Evolutionary conservation across 805 yeast genomes (phyloP).

Genomic region (Lipomyces spencermartinsiae): DNA sequence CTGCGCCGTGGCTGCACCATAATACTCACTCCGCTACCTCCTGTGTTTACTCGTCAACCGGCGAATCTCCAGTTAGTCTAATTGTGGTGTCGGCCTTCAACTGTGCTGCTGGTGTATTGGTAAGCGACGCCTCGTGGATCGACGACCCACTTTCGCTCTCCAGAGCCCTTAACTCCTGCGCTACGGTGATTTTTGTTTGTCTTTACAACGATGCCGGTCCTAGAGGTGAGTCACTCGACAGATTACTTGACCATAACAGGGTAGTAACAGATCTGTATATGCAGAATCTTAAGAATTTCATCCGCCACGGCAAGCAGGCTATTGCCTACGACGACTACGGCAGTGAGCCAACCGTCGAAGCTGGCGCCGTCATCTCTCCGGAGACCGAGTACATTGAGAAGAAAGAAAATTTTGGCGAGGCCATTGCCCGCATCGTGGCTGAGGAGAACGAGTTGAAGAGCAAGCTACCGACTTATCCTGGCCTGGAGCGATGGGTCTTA

Average conservation of each 20-base stretch:
- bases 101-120: not conserved
- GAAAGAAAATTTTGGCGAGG: slow-evolving; percentile 46
- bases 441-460: slow-evolving; percentile 47
- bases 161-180: not conserved
- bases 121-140: not conserved
- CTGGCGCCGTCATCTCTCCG: slow-evolving; percentile 10
- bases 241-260: not conserved
- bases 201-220: slow-evolving; percentile 23
- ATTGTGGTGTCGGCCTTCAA: too few species aligned
- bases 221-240: slow-evolving; percentile 18
- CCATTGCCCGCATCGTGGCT: slow-evolving; percentile 50
- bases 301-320: slow-evolving; percentile 70
- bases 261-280: not conserved
- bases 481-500: slow-evolving; percentile 48
- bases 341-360: slow-evolving; percentile 7
- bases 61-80: not conserved
- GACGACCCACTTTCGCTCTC: not conserved
- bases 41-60: not conserved
- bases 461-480: slow-evolving; percentile 49
- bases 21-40: not conserved
- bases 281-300: slow-evolving; percentile 62
- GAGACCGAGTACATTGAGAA: slow-evolving; percentile 29
- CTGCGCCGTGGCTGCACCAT: not conserved
- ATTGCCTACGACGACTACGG: slow-evolving; percentile 39
- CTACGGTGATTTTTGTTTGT: not conserved